These are phyloP conservation scores for Solanum megistacrolobum DNA, from an alignment of 257 asterid genomes.

Conservation along the genomic window DNA sequence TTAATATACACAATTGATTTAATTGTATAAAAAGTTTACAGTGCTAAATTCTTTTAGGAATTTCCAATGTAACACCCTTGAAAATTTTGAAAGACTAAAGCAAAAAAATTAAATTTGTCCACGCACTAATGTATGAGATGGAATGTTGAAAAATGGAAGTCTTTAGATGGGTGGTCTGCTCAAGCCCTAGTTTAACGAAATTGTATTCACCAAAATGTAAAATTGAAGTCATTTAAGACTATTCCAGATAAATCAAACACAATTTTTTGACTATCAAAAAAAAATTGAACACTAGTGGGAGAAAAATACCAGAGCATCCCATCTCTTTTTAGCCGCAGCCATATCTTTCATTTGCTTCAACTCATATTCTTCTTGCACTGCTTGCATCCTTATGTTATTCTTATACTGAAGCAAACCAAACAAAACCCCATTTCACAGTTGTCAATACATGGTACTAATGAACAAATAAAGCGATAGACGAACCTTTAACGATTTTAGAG, in stretches of 20 bases:
- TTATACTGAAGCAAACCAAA: conserved; percentile 20
- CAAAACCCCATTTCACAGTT: conserved; percentile 6
- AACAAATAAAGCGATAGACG: not conserved
- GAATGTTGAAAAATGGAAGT: not conserved
- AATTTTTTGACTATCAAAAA: not conserved
- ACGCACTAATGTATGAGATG: not conserved
- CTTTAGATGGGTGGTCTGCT: not conserved
- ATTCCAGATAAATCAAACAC: not conserved
- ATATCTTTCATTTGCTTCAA: conserved; percentile 87
- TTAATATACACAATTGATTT: no score
- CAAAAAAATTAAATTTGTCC: not conserved
- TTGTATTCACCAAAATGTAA: not conserved
- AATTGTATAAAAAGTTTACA: no score
- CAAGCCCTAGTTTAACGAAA: not conserved
- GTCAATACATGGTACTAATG: not conserved
- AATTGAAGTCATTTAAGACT: not conserved
- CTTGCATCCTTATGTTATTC: conserved; percentile 54
- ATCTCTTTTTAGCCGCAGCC: conserved; percentile 97
- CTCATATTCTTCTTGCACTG: conserved; percentile 76
- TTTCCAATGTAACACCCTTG: no score
- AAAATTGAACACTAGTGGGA: not conserved
- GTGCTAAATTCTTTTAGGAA: no score
- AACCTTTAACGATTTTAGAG: conserved; percentile 16
- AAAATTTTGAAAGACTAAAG: no score
- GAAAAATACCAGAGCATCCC: conserved; percentile 81